phyloP scores from a whole-genome alignment of 805 yeast genomes.

The Ogataea dorogensis region DNA sequence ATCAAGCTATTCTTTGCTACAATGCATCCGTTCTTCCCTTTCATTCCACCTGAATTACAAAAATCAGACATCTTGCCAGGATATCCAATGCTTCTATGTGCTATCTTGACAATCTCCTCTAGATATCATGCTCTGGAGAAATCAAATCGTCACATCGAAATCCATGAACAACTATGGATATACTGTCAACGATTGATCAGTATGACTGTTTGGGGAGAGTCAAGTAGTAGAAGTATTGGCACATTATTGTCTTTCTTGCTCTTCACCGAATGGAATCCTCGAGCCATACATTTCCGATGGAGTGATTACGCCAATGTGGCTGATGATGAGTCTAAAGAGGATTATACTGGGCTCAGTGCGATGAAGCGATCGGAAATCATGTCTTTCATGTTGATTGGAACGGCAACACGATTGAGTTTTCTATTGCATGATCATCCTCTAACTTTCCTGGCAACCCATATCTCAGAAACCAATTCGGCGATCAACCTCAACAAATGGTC shows the following conservation, averaged over 20 bases:
- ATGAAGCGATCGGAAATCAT: conserved; percentile 83
- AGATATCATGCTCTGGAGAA: conserved; percentile 63
- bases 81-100: conserved; percentile 77
- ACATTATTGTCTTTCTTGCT: conserved; percentile 80
- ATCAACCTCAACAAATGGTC: conserved; percentile 78
- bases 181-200: conserved; percentile 79
- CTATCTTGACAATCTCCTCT: conserved; percentile 76
- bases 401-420: conserved; percentile 82
- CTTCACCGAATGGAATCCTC: conserved; percentile 93
- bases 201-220: conserved; percentile 92
- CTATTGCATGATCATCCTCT: conserved; percentile 71
- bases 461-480: conserved; percentile 79
- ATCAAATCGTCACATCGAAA: conserved; percentile 44
- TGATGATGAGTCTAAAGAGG: conserved; percentile 42
- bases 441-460: conserved; percentile 78
- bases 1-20: conserved; percentile 66
- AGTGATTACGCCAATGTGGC: conserved; percentile 73
- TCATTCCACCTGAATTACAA: conserved; percentile 72
- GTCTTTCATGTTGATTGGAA: conserved; percentile 93
- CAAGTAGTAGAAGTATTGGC: conserved; percentile 82
- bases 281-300: conserved; percentile 90
- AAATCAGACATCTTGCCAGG: conserved; percentile 64
- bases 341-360: conserved; percentile 75
- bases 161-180: conserved; percentile 82
- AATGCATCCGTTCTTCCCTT: conserved; percentile 90